Evolutionary conservation across 345 rosid species (phyloP), one percentile per base, ranked within the genome.

Genomic region (Turritis glabra): DNA sequence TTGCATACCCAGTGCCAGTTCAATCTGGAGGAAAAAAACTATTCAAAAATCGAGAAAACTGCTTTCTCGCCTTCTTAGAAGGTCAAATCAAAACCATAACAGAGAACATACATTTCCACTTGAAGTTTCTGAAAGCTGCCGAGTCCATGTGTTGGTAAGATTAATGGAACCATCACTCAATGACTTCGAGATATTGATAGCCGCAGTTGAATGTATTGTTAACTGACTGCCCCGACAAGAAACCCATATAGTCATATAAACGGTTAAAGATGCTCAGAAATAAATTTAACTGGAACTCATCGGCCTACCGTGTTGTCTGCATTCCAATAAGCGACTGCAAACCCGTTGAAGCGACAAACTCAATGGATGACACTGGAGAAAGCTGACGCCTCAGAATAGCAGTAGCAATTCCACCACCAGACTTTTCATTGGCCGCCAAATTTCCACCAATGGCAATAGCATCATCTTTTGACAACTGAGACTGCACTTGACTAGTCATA

Each of bases 111-210:
- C 99, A 82, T 90, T 88, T 82, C 96, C 99, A 64, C 80, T 86
- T 29, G 96, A 70, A 67, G 90, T 86, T 63, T 87, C 91, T 26
- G 97, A 90, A 61, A 96, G 96, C 82, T 87, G 91, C 13, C 96
- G 95, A 26, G 95, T 90, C 97, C 98, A 92, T 1, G 82, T 73
- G 82, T 96, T 96, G 64, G 97, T 85, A 71, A 96, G 96, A 84
- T 90, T 96, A 52, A 90, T 80, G n/a, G 98, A 92, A 35, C 97
- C 94, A 84, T 96, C 93, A 65, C 70, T 83, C 79, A 90, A 80
- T 80, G 99, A 90, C 87, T 89, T 88, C 19, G 92, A 82, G 55
- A 92, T 75, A 62, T 85, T 77, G 78, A 88, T 81, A 69, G 89
- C 87, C 12, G 98, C 88, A 30, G 98, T 86, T 52, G 96, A 90